Base-by-base conservation (phyloP, 2,329 filamentous ascomycete genomes). In the Bimuria novae-zelandiae region DNA sequence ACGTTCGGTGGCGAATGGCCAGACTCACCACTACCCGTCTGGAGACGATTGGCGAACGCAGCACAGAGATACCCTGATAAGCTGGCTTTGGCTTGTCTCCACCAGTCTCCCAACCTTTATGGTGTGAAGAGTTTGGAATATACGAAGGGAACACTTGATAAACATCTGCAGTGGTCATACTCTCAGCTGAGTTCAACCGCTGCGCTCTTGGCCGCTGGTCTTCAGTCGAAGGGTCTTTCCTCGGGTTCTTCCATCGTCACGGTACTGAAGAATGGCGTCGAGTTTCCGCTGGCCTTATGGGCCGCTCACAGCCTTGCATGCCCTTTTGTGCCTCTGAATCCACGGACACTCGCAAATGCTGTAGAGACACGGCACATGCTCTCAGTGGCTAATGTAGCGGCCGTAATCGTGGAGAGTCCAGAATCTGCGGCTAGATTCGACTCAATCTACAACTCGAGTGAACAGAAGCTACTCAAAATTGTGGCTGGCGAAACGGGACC, bases 1-100 rank as follows among this genome's bases (percentile, higher is more conserved):
- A 33, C 44, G 2, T 47, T 47, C 8, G 44, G 44, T 12, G 44
- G 44, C 8, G 23, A 47, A 19, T 47, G 44, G 44, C 22, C 23
- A 11, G 44, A 47, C 32, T 37, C 44, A 17, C 44, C 44, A 14
- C 11, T 12, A 11, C 44, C 44, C 3, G n/a, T 47, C 16, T 37
- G 44, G 44, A 47, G 7, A 19, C 44, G 44, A 21, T n/a, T 47
- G 22, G 33, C 44, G 2, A 25, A 37, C 16, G 44, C 44, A 17
- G 44, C 44, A n/a, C 19, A 29, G 14, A n/a, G 30, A 16, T 21
- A 47, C 17, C 44, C 44, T 21, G 32, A 47, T 11, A 47, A 39
- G 25, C 44, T 47, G 27, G 44, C 44, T 14, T 14, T 47, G 32
- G 44, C 44, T 21, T 47, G 44, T 47, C 44, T 47, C 4, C 44